Evolutionary conservation across 345 rosid genomes (phyloP).

Genomic region (Trapa incisa): DNA sequence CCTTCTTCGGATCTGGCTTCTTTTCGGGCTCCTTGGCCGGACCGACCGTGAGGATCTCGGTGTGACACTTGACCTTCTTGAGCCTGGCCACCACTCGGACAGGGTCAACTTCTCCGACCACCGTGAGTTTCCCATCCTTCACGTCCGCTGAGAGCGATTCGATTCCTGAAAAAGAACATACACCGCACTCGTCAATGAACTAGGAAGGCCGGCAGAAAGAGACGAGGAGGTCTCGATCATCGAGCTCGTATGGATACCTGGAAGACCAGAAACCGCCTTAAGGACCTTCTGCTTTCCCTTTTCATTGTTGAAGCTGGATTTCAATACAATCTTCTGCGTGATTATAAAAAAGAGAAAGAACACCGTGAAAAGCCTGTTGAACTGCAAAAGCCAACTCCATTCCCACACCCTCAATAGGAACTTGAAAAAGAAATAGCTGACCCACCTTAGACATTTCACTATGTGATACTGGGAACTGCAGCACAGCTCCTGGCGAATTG

Average conservation of each 20-base stretch:
- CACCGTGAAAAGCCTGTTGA: neutral
- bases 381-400: neutral
- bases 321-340: conserved; percentile 54
- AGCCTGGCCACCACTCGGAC: conserved; percentile 12
- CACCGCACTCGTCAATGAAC: neutral
- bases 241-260: conserved; percentile 21
- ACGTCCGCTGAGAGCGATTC: conserved; percentile 42
- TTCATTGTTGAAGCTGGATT: conserved; percentile 35
- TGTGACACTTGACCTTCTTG: conserved; percentile 19
- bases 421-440: neutral
- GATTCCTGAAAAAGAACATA: conserved; percentile 19
- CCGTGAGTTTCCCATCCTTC: conserved; percentile 44
- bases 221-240: neutral
- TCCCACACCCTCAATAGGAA: neutral
- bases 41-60: conserved; percentile 34
- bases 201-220: neutral
- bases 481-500: neutral
- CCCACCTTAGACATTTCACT: conserved; percentile 2
- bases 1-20: conserved; percentile 22
- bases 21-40: conserved; percentile 24
- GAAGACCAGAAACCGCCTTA: conserved; percentile 29
- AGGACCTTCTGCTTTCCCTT: conserved; percentile 41
- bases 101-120: conserved; percentile 43
- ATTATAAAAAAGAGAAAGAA: conserved; percentile 3
- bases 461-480: neutral